Percentiles rank a stretch among this genome's conserved stretches.
phyloP scores from a whole-genome alignment of 805 yeast genomes.

The Kazachstania bromeliacearum region DNA sequence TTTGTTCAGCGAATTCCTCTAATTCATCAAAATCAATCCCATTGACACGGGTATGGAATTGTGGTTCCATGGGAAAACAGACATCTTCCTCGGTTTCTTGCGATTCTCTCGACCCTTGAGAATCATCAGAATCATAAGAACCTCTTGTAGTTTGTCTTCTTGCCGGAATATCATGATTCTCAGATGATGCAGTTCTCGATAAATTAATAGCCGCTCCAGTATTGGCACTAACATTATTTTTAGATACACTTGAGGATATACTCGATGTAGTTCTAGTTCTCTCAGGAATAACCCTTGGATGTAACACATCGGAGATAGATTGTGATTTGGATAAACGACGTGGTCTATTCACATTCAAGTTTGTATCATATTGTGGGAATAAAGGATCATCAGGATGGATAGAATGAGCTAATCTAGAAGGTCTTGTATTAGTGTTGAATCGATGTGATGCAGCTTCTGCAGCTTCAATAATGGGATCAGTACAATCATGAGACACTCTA shows the following conservation, averaged over 20 bases:
- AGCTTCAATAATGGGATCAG: constrained; percentile 22
- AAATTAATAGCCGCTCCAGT: background rate
- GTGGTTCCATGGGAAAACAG: constrained; percentile 82
- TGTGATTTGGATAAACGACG: constrained; percentile 7
- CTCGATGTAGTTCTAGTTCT: constrained; percentile 2
- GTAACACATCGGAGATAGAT: constrained; percentile 1
- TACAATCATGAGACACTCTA: constrained; percentile 1
- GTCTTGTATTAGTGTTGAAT: constrained; percentile 11
- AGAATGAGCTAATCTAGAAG: constrained; percentile 9
- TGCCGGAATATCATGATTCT: background rate
- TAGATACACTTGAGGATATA: background rate
- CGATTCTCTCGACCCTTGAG: constrained; percentile 66
- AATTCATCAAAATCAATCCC: constrained; percentile 90
- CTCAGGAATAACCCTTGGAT: constrained; percentile 1
- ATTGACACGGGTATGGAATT: constrained; percentile 46
- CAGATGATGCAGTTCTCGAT: constrained; percentile 1
- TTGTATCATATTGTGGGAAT: constrained; percentile 1
- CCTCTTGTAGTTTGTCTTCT: constrained; percentile 4
- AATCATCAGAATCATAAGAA: constrained; percentile 52
- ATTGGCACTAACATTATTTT: background rate
- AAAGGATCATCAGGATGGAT: background rate
- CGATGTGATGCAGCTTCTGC: constrained; percentile 2
- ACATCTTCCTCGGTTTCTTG: constrained; percentile 97
- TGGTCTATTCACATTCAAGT: background rate
- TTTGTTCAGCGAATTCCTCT: constrained; percentile 66